Conservation (phyloP, 2,329 filamentous ascomycete genomes). For the Stylonectria norvegica region DNA sequence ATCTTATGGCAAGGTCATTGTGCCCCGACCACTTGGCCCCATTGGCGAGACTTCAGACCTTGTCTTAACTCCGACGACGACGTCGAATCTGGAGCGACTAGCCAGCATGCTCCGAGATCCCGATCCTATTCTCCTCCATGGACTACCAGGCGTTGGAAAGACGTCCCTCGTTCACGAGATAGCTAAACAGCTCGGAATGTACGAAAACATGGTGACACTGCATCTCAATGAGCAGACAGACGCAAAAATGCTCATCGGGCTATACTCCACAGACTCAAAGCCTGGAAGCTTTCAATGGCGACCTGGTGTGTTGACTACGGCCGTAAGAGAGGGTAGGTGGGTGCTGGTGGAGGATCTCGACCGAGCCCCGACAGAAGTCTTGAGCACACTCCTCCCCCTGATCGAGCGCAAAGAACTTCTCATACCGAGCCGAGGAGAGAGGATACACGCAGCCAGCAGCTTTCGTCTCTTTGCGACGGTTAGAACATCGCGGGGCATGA, state of each 20-base stretch:
- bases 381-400: slow-evolving; percentile 87
- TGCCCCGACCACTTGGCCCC: slow-evolving; percentile 59
- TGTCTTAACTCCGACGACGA: slow-evolving; percentile 70
- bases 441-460: slow-evolving; percentile 73
- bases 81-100: slow-evolving; percentile 66
- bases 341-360: slow-evolving; percentile 96
- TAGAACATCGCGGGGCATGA: slow-evolving; percentile 68
- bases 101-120: slow-evolving; percentile 63
- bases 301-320: slow-evolving; percentile 87
- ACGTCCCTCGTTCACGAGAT: slow-evolving; percentile 81
- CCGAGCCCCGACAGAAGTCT: slow-evolving; percentile 87
- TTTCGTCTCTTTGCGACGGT: slow-evolving; percentile 94
- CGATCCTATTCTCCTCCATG: slow-evolving; percentile 76
- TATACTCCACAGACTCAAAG: slow-evolving; percentile 85
- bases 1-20: slow-evolving; percentile 62
- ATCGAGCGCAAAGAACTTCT: slow-evolving; percentile 90
- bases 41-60: slow-evolving; percentile 48
- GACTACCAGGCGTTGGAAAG: slow-evolving; percentile 84
- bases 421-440: slow-evolving; percentile 85
- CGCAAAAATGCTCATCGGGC: slow-evolving; percentile 89
- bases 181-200: slow-evolving; percentile 74
- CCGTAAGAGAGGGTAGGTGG: slow-evolving; percentile 92
- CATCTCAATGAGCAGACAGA: slow-evolving; percentile 98
- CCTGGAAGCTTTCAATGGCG: slow-evolving; percentile 92
- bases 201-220: slow-evolving; percentile 81